Evolutionary conservation across 2,329 filamentous ascomycete species (phyloP), one percentile per base, ranked within the genome.

Genomic region (Sphaerostilbella broomeana): DNA sequence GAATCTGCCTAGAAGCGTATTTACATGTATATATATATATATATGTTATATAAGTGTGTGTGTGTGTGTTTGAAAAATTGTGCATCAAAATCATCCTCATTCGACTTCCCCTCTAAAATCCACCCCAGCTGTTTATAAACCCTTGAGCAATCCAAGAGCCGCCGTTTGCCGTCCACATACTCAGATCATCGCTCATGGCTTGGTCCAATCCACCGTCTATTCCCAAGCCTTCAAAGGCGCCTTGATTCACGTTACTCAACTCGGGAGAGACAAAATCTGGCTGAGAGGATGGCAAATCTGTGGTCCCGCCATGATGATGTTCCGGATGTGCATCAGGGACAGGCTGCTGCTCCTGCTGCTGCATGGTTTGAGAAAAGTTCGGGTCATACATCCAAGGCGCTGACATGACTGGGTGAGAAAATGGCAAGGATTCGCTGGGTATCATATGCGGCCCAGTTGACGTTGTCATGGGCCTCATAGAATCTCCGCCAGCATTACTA

Each of bases 161-260:
- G 3, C 55, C 51, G 17, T 46, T 56, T 4, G 58, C 53, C 28
- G 57, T 57, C 60, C 60, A 64, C 18, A 62, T 41, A 11, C 58
- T 58, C 36, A 59, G 49, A 33, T 66, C 63, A 17, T 65, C 58
- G 2, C 67, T 67, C 47, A 70, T 68, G 1, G 63, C 55, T 28
- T 60, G 58, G 20, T 63, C 61, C 3, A 64, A 59, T 13, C 66
- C 67, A 19, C 65, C 60, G 15, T 69, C 68, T 16, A 70, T 58
- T 18, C 68, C 68, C 2, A 71, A 56, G 0, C 64, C 64, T 32
- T 70, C 68, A 38, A 70, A 59, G 0, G 68, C 66, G 2, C 69
- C 68, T 38, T 72, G 69, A 32, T 71, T 72, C 0, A 68, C 68
- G 26, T 69, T 72, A 34, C 70, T 71, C n/a, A 70, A 60, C 42